Base-by-base conservation (phyloP, 2,329 filamentous ascomycete genomes). In the Colletotrichum sp. region DNA sequence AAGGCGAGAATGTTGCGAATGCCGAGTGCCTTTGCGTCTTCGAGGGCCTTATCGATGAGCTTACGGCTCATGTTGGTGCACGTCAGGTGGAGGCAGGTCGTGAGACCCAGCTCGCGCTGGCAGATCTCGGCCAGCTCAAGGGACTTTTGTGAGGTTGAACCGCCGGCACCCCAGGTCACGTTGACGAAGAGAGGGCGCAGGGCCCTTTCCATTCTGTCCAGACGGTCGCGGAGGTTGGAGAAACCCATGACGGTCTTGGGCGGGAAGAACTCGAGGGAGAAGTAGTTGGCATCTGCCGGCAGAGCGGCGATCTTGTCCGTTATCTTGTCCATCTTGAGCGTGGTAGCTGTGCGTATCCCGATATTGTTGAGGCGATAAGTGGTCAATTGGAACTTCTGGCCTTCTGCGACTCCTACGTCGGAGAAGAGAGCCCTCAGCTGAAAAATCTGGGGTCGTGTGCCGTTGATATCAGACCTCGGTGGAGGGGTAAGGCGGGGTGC, bases 211-310 rank as follows among this genome's bases (percentile, higher is more conserved):
- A 99, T 98, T 83, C 97, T 95, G 84, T 98, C 94, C 75, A 99
- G 92, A 82, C 97, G 96, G 78, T 95, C 94, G 83, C 96, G 94
- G 71, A 99, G 92, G 85, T 99, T 99, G 78, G 95, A 94, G 81
- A 97, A 98, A 79, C 97, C 97, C 93, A 98, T 98, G 77, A 94
- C 90, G 63, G 97, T 99, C 89, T 98, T 99, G 78, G 97, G 97
- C 79, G 97, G 97, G 88, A 99, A 99, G 92, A 99, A 99, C 87
- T 99, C 97, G 86, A 98, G 93, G 64, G 97, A 98, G 87, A 98
- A 98, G 89, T 97, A 98, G 83, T 91, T 93, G 79, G 92, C 91
- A 85, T 95, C 92, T 78, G 93, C 91, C 84, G 95, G 94, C 87
- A 99, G 88, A 77, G 95, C 95, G 86, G 95, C 94, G 83, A 98